A percentile compares a stretch with the other conserved stretches of the same genome.
These are phyloP conservation scores for Teratosphaeria destructans DNA, from an alignment of 2,329 filamentous ascomycete species.

Conservation along the genomic window DNA sequence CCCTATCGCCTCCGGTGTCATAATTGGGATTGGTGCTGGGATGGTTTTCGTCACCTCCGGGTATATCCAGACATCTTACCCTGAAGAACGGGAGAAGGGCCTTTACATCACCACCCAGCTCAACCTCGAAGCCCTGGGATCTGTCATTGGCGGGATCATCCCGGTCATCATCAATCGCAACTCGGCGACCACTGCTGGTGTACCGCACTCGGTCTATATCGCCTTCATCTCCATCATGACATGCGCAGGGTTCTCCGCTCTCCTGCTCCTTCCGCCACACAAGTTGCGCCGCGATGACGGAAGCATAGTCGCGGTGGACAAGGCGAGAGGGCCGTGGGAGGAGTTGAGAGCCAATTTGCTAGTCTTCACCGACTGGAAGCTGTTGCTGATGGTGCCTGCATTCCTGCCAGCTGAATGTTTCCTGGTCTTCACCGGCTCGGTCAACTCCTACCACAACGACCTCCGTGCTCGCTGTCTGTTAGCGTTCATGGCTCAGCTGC, in stretches of 20 bases:
- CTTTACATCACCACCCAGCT: conserved; percentile 21
- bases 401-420: conserved; percentile 23
- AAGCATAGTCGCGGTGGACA: conserved; percentile 17
- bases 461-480: conserved; percentile 21
- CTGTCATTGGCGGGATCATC: conserved; percentile 21
- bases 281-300: conserved; percentile 21
- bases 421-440: conserved; percentile 26
- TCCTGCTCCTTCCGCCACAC: conserved; percentile 14
- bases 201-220: conserved; percentile 19
- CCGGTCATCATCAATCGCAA: conserved; percentile 21
- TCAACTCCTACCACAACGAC: conserved; percentile 23
- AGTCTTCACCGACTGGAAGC: conserved; percentile 19
- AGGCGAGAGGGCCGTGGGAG: conserved; percentile 17
- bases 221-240: conserved; percentile 19
- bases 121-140: conserved; percentile 24
- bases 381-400: conserved; percentile 20
- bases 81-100: conserved; percentile 25
- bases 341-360: conserved; percentile 23
- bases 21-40: conserved; percentile 23
- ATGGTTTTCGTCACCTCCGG: conserved; percentile 24
- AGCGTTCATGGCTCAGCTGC: conserved; percentile 22
- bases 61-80: conserved; percentile 24
- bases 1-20: conserved; percentile 16
- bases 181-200: conserved; percentile 5
- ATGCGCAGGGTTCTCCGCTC: conserved; percentile 4